A percentile compares a stretch with the other conserved stretches of the same genome.
phyloP scores from a whole-genome alignment of 331 rosid species.

The Acacia pycnantha region DNA sequence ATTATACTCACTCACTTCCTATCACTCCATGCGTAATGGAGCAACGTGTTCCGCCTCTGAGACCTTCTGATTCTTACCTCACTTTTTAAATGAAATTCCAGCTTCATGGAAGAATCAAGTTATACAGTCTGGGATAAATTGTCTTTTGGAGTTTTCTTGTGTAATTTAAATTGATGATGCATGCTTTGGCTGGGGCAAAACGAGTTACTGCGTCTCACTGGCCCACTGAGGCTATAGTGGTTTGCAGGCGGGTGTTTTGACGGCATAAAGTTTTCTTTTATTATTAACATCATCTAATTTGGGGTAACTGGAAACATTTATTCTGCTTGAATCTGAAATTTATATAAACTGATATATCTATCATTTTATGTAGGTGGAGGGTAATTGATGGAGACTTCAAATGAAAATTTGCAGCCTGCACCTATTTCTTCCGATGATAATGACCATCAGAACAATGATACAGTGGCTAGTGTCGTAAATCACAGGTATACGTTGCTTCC shows the following conservation, averaged over 20 bases:
- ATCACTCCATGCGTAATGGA: background rate
- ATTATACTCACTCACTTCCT: background rate
- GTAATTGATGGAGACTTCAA: slow-evolving; percentile 46
- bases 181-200: background rate
- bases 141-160: background rate
- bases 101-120: background rate
- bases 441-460: slow-evolving; percentile 37
- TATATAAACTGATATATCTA: background rate
- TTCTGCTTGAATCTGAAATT: background rate
- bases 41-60: background rate
- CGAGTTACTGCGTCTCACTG: background rate
- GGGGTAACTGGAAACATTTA: background rate
- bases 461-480: slow-evolving; percentile 40
- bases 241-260: background rate
- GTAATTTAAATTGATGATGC: background rate
- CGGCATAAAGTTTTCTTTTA: background rate
- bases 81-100: background rate
- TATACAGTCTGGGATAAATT: background rate
- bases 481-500: slow-evolving; percentile 39
- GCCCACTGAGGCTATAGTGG: background rate
- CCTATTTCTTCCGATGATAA: slow-evolving; percentile 39
- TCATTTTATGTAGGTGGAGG: slow-evolving; percentile 27
- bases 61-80: background rate
- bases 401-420: slow-evolving; percentile 35
- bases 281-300: background rate